Base-by-base conservation (phyloP, 2,329 filamentous ascomycete species). In the Drechslera avenae region DNA sequence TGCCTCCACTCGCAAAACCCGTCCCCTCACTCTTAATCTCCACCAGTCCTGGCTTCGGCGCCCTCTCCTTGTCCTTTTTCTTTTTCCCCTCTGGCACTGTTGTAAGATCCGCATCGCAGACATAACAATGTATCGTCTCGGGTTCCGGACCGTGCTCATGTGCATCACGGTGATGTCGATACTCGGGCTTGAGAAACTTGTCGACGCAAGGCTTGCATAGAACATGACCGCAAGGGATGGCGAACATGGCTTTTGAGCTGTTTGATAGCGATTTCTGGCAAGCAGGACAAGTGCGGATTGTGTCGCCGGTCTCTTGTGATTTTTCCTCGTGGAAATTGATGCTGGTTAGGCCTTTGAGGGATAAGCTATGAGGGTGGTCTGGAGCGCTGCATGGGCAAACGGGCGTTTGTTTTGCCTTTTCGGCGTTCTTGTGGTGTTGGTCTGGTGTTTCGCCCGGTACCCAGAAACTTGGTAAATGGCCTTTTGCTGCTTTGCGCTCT, bases 181-280 rank as follows among this genome's bases (percentile, higher is more conserved):
- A 66, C 30, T 72, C 69, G 0, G 75, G 70, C 58, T 75, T 59
- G 80, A 97, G 87, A 73, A 97, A 96, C 67, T 91, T 89, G 46
- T 86, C 83, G 13, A 92, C 87, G 67, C 93, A 97, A 32, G 83
- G 87, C 64, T 89, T 87, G 74, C 93, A 99, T 17, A 97, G 75
- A 1, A 97, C 91, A 70, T 99, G 93, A 0, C 93, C 93, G 66
- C 93, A 99, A 0, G 90, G 89, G 70, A 90, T 92, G 2, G 90
- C 86, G 43, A 97, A 79, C 71, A 92, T 84, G 0, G 92, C 90
- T 68, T 88, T 90, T 3, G 89, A 89, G 3, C 89, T 83, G 69
- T 97, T 97, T 39, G 84, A 88, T 10, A 97, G 80, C 1, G 79
- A 81, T 74, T 95, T 96, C 59, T 88, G 86, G 75, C 93, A 99